These are phyloP conservation scores for Buddleja alternifolia DNA, from an alignment of 257 asterid species.

Conservation along the genomic window DNA sequence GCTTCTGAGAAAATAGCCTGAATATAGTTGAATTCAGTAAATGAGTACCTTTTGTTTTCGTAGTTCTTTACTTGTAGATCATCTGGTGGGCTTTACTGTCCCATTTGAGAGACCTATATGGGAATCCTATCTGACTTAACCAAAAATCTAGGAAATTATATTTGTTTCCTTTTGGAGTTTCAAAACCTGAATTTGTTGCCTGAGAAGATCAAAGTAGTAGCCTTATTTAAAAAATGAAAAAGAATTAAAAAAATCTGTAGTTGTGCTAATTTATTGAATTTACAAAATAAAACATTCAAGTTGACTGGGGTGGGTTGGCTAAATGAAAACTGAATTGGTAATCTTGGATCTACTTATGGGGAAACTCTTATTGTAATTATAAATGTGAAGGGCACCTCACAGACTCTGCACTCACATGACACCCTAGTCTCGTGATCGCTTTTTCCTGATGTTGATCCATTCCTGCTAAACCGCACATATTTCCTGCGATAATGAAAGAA, in stretches of 20 bases:
- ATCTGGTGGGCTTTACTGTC: not conserved
- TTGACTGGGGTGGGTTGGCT: conserved; percentile 2
- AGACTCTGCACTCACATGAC: not conserved
- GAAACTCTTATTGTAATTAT: conserved; percentile 3
- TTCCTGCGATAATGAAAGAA: not conserved
- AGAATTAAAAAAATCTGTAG: not conserved
- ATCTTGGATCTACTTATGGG: not conserved
- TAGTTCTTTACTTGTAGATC: not conserved
- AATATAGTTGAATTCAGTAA: not conserved
- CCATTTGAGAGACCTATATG: not conserved
- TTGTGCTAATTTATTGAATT: not conserved
- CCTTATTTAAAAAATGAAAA: conserved; percentile 3
- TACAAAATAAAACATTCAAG: not conserved
- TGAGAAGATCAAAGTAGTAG: not conserved
- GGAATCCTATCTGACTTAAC: conserved; percentile 15
- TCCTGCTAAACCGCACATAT: not conserved
- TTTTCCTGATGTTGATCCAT: not conserved
- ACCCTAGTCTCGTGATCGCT: not conserved
- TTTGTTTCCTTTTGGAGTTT: not conserved
- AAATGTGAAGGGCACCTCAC: not conserved
- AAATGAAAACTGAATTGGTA: conserved; percentile 1
- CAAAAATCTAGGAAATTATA: not conserved
- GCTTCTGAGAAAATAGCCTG: not conserved
- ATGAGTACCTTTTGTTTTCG: not conserved
- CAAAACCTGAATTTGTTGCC: not conserved